Evolutionary conservation across 371 early-diverging fungal genomes (phyloP).

Genomic region (Mortierella sp.): DNA sequence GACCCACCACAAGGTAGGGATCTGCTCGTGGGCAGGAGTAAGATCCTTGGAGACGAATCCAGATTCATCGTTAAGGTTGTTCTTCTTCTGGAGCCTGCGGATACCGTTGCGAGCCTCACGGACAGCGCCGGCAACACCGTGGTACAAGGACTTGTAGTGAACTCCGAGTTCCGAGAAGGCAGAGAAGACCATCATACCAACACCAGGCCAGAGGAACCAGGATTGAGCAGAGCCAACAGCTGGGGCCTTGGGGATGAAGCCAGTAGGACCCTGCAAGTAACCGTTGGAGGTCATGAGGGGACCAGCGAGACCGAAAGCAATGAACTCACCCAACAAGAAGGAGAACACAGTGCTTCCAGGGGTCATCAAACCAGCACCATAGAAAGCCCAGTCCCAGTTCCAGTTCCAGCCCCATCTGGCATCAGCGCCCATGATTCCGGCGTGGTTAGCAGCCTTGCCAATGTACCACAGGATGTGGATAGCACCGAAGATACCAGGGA

Average conservation of each 20-base stretch:
- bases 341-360: constrained; percentile 65
- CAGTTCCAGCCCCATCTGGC: constrained; percentile 67
- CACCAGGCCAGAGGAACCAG: constrained; percentile 78
- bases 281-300: constrained; percentile 57
- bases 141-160: constrained; percentile 57
- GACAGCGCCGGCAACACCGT: constrained; percentile 59
- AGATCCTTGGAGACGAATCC: constrained; percentile 52
- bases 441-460: constrained; percentile 58
- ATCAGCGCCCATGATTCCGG: constrained; percentile 65
- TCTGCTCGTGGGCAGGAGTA: constrained; percentile 58
- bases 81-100: constrained; percentile 49
- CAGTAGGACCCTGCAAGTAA: constrained; percentile 46
- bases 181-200: constrained; percentile 74
- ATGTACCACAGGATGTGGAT: constrained; percentile 72
- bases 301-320: constrained; percentile 64
- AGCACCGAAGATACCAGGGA: constrained; percentile 66
- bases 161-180: constrained; percentile 70
- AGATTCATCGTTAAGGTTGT: constrained; percentile 1
- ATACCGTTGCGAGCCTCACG: constrained; percentile 15
- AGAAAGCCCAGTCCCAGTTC: constrained; percentile 68
- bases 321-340: constrained; percentile 62
- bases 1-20: constrained; percentile 72
- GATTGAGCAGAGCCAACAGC: constrained; percentile 57
- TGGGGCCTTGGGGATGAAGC: constrained; percentile 43
- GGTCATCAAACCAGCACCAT: constrained; percentile 78